Evolutionary conservation across 2,329 filamentous ascomycete species (phyloP), one percentile per base, ranked within the genome.

Genomic region (Westerdykella sp.): DNA sequence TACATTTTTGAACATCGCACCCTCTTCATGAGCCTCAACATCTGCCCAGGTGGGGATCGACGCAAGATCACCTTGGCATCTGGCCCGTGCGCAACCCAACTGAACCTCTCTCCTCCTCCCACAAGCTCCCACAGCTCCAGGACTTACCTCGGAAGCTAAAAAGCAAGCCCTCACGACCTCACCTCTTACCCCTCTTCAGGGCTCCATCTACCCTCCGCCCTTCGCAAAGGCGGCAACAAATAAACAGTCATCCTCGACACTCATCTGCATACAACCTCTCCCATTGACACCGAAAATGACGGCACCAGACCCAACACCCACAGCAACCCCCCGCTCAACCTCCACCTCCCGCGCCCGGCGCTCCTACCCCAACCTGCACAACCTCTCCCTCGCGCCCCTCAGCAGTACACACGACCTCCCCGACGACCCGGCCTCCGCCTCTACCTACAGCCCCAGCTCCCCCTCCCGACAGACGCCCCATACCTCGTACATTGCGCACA

Each of bases 371-470:
- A 79, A 79, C 48, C 71, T 83, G 41, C 68, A 76, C 53, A 73
- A 79, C 55, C 71, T 81, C 47, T 80, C 79, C 35, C 71, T 82
- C n/a, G 76, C 78, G 53, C 79, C 79, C 32, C 69, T 83, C 43
- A 76, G 73, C 42, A 69, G 73, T 39, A 72, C 70, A 59, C 77
- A 76, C 54, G 73, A 73, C 15, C 71, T 76, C 54, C 74, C 76
- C 44, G 63, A 76, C 54, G 73, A 73, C 15, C 71, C 76, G 44
- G 63, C 63, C 28, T 61, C 59, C 13, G 42, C 46, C 51, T 28
- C 25, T 28, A 3, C 25, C 25, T 28, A 28, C 25, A 23, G 35
- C 52, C 69, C 50, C 54, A 67, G 60, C 39, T 59, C 63, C 6
- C 62, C 62, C 23, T 51, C 58, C 37, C 58, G 58, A 9, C 39